Percentiles rank a stretch among this genome's conserved stretches.
Conservation (phyloP, 306 rosid genomes). For the Casuarina equisetifolia region DNA sequence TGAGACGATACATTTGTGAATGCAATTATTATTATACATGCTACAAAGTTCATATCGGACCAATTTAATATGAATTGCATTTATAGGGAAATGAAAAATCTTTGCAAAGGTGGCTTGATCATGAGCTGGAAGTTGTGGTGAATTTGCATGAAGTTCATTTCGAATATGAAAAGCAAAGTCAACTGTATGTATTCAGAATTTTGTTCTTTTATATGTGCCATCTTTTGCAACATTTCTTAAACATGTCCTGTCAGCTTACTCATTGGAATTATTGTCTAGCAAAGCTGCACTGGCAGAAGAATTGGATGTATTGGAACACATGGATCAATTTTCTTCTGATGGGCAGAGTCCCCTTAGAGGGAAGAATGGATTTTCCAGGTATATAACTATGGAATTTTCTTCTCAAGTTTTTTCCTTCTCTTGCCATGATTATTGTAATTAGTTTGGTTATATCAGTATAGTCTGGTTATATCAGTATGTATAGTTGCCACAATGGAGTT, state of each 20-base stretch:
- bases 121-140: conserved; percentile 76
- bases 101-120: conserved; percentile 74
- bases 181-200: conserved; percentile 51
- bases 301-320: conserved; percentile 55
- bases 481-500: conserved; percentile 22
- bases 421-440: not conserved
- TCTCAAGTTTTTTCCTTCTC: not conserved
- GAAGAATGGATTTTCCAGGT: conserved; percentile 60
- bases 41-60: conserved; percentile 1
- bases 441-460: not conserved
- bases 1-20: not conserved
- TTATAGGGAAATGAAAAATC: conserved; percentile 64
- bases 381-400: not conserved
- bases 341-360: conserved; percentile 39
- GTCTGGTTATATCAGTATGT: not conserved
- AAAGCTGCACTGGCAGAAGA: conserved; percentile 67
- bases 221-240: conserved; percentile 12
- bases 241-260: conserved; percentile 15
- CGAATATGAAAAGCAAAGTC: conserved; percentile 65
- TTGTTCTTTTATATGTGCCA: conserved; percentile 3
- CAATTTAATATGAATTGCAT: conserved; percentile 23
- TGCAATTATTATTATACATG: not conserved
- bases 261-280: conserved; percentile 37
- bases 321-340: conserved; percentile 47
- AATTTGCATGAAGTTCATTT: conserved; percentile 75